Evolutionary conservation across 2,329 filamentous ascomycete genomes (phyloP).

Genomic region (Fusarium aywerte): DNA sequence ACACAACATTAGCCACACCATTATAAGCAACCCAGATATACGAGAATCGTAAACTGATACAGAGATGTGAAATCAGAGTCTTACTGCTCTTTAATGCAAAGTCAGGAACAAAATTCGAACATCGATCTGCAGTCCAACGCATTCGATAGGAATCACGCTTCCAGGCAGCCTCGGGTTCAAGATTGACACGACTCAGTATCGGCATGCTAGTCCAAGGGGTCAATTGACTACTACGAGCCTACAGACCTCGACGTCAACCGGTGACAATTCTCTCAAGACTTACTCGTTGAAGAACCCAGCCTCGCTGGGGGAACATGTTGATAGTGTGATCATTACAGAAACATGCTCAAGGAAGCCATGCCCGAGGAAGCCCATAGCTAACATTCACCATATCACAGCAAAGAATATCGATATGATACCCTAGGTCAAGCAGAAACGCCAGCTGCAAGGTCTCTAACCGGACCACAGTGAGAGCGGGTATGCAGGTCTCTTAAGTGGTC

Average conservation of each 20-base stretch:
- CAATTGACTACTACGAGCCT: conserved; percentile 9
- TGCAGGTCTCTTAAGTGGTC: conserved; percentile 47
- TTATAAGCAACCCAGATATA: neutral
- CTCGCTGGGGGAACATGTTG: conserved; percentile 1
- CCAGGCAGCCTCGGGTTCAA: neutral
- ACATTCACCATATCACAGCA: neutral
- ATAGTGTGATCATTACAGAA: conserved; percentile 8
- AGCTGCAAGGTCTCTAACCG: conserved; percentile 30
- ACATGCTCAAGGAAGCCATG: conserved; percentile 9
- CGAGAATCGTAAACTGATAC: neutral
- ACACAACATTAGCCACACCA: neutral
- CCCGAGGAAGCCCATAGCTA: neutral
- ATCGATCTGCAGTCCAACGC: neutral
- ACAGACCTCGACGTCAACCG: neutral
- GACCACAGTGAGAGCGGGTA: conserved; percentile 42
- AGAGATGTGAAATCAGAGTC: neutral
- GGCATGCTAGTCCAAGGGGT: conserved; percentile 19
- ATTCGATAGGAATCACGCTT: neutral
- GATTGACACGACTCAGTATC: conserved; percentile 22
- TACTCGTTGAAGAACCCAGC: conserved; percentile 8
- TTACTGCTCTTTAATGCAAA: neutral
- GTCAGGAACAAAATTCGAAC: neutral
- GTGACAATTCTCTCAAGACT: neutral
- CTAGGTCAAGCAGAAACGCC: conserved; percentile 12
- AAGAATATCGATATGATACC: conserved; percentile 16